Conservation (phyloP, 1,284 basidiomycete species). For the Flammula alnicola region DNA sequence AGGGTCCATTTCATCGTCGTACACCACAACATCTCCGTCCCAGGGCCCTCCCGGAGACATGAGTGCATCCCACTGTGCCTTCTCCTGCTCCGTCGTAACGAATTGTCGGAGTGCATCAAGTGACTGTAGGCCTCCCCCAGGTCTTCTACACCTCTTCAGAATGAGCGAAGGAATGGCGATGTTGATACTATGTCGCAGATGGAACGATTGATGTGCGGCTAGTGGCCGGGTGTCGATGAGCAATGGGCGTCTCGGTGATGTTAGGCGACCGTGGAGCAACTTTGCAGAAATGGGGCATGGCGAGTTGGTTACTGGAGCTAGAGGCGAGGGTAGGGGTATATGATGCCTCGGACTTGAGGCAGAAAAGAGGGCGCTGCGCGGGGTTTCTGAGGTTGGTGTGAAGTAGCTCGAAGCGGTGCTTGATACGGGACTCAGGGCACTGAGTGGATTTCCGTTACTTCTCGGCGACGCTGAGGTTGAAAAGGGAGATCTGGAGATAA, state of each 20-base stretch:
- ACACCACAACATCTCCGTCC: constrained; percentile 76
- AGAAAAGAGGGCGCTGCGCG: constrained; percentile 35
- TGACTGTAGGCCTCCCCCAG: constrained; percentile 62
- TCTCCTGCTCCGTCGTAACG: constrained; percentile 76
- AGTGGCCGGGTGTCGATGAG: constrained; percentile 82
- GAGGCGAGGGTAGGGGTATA: constrained; percentile 24
- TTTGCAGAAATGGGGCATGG: constrained; percentile 51
- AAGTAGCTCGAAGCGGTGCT: constrained; percentile 61
- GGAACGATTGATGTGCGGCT: constrained; percentile 63
- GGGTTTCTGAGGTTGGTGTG: constrained; percentile 55
- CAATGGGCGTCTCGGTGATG: constrained; percentile 58
- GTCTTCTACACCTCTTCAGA: constrained; percentile 79
- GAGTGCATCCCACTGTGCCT: constrained; percentile 66
- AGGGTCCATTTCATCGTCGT: constrained; percentile 76
- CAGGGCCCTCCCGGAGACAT: constrained; percentile 54
- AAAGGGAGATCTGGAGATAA: constrained; percentile 30
- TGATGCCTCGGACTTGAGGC: constrained; percentile 13
- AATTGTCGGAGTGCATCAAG: constrained; percentile 75
- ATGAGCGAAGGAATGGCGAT: constrained; percentile 86
- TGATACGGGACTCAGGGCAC: constrained; percentile 51
- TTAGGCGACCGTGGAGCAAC: constrained; percentile 54
- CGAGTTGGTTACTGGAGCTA: constrained; percentile 20
- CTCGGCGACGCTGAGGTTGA: constrained; percentile 24
- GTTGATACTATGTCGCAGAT: constrained; percentile 73
- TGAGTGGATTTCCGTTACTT: constrained; percentile 32